Evolutionary conservation across 2,329 filamentous ascomycete species (phyloP).

Genomic region (Cadophora sp.): DNA sequence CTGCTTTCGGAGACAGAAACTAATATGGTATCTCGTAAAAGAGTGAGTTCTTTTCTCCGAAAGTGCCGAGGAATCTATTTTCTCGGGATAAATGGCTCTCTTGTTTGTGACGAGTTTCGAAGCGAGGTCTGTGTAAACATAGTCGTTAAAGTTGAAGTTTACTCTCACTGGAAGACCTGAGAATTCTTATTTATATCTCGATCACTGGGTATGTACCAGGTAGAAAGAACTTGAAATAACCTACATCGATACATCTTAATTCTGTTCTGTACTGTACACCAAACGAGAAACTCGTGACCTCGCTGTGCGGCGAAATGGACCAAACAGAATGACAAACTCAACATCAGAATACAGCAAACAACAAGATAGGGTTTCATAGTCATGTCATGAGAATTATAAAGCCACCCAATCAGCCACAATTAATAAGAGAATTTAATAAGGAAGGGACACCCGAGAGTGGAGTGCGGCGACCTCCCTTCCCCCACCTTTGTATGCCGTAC

Average conservation of each 20-base stretch:
- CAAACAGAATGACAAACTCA: not conserved
- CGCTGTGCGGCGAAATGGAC: too few relatives aligned
- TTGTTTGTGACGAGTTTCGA: not conserved
- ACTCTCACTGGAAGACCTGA: not conserved
- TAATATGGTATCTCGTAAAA: not conserved
- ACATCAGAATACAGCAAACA: too few relatives aligned
- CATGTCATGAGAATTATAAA: too few relatives aligned
- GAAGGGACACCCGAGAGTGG: conserved; percentile 10
- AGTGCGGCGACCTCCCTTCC: conserved; percentile 5
- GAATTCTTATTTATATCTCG: too few relatives aligned
- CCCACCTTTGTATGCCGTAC: conserved; percentile 22
- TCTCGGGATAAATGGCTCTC: too few relatives aligned
- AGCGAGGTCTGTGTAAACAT: not conserved
- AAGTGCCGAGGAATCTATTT: too few relatives aligned
- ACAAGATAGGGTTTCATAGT: too few relatives aligned
- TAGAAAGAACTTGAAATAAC: too few relatives aligned
- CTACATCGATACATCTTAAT: not conserved
- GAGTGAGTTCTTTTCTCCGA: too few relatives aligned
- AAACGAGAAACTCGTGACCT: too few relatives aligned
- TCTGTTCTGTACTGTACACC: too few relatives aligned
- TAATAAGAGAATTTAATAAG: not conserved
- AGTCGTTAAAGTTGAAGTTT: not conserved
- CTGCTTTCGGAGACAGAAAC: not conserved
- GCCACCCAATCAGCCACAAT: not conserved
- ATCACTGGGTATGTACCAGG: too few relatives aligned